Conservation (phyloP, 331 rosid species). For the Saraca asoca region DNA sequence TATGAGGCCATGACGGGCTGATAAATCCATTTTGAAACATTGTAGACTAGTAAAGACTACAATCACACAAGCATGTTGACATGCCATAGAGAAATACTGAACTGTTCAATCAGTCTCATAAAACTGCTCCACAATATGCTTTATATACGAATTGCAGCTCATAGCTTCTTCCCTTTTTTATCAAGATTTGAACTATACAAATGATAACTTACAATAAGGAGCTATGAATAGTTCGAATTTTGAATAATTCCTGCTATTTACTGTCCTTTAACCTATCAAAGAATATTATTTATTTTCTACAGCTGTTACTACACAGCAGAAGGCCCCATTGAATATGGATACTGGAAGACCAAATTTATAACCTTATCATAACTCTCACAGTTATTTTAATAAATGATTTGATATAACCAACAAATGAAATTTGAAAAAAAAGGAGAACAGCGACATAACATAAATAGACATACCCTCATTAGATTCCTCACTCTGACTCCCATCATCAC, state of each 20-base stretch:
- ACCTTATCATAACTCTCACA: not conserved
- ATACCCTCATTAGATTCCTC: slow-evolving; percentile 72
- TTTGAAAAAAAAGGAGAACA: slow-evolving; percentile 16
- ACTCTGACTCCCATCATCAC: slow-evolving; percentile 66
- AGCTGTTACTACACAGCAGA: slow-evolving; percentile 9
- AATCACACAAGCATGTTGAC: slow-evolving; percentile 18
- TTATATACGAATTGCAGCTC: slow-evolving; percentile 15
- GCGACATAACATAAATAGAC: slow-evolving; percentile 15
- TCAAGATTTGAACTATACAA: not conserved
- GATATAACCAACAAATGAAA: slow-evolving; percentile 22
- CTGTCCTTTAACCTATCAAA: slow-evolving; percentile 26
- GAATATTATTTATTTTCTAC: slow-evolving; percentile 8
- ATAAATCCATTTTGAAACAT: not conserved
- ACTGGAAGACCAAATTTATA: slow-evolving; percentile 17
- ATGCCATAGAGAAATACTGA: slow-evolving; percentile 22
- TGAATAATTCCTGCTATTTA: slow-evolving; percentile 7
- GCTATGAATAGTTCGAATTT: not conserved
- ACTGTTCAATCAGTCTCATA: not conserved
- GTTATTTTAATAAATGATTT: slow-evolving; percentile 6
- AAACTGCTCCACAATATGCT: slow-evolving; percentile 6
- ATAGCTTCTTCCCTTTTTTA: slow-evolving; percentile 9
- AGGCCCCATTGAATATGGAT: slow-evolving; percentile 14
- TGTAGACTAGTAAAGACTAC: not conserved
- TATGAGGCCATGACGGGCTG: not conserved
- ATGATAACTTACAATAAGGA: not conserved